Evolutionary conservation across 805 yeast species (phyloP), one percentile per base, ranked within the genome.

Genomic region (Blastobotrys americana): DNA sequence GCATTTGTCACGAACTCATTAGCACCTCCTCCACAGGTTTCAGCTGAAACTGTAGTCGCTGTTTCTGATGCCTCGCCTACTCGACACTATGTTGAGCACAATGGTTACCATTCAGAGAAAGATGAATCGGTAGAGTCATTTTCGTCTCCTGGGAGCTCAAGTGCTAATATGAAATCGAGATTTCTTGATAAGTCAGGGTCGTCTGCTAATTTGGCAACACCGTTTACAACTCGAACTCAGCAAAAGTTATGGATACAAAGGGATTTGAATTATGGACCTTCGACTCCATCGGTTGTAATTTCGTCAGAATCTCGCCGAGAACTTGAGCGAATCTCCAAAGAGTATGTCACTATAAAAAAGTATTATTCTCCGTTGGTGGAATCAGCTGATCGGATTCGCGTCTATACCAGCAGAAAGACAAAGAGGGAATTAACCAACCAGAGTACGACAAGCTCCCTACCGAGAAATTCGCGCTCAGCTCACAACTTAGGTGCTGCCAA

Each of bases 291-390:
- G 18, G 13, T 40, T 34, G 16, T 20, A 17, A 21, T 41, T 8
- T 33, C 46, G 8, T 33, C 49, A 1, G 55, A 52, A 19, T 48
- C 45, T 42, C 44, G 53, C 13, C 74, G 86, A n/a, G 93, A 84
- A 57, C 83, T 78, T 56, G 95, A 86, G 59, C 71, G 85, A 49
- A 72, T 84, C 25, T 77, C 88, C 10, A 70, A 89, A 49, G 95
- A 85, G 56, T 83, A 79, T 51, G 66, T 79, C 36, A 82, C 76
- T 52, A 80, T 83, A 0, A 66, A 88, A 56, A 69, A 93, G 48
- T 76, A 80, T 60, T 66, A 68, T 34, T 85, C 85, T 52, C 95
- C 96, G 1, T 65, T 84, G 2, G 73, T 75, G 3, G 83, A 78
- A 39, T 74, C 86, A 2, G 60, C 85, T 23, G 69, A 72, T 37